Evolutionary conservation across 1,284 basidiomycete species (phyloP).

Genomic region (Naganishia albida): DNA sequence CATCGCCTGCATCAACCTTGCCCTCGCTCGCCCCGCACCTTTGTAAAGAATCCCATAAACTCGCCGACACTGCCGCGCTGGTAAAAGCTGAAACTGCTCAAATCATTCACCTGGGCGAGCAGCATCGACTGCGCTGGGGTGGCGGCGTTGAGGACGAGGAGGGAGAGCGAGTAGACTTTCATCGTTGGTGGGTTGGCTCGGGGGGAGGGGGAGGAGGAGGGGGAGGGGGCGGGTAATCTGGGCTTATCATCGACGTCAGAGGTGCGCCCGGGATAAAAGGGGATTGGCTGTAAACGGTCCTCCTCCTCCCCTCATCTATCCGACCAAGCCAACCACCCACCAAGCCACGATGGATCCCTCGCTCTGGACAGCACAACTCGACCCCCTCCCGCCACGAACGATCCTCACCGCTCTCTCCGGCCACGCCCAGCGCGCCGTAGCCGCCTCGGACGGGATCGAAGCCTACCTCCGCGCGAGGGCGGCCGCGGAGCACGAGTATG

Average conservation of each 20-base stretch:
- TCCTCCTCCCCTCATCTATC: background rate
- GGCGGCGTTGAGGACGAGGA: constrained; percentile 53
- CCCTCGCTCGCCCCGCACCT: constrained; percentile 44
- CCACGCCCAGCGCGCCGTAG: constrained; percentile 45
- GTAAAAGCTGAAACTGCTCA: constrained; percentile 92
- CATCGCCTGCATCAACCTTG: background rate
- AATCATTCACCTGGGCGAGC: constrained; percentile 75
- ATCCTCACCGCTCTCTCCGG: constrained; percentile 44
- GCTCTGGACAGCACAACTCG: constrained; percentile 29
- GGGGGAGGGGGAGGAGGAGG: background rate
- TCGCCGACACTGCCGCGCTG: constrained; percentile 81
- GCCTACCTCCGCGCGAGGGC: constrained; percentile 58
- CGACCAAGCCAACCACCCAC: no score
- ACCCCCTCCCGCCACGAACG: constrained; percentile 42
- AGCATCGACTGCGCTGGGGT: constrained; percentile 59
- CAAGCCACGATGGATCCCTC: no score
- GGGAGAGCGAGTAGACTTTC: constrained; percentile 60
- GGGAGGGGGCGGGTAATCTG: background rate
- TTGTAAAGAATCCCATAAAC: constrained; percentile 87
- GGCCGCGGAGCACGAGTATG: constrained; percentile 56
- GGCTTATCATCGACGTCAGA: constrained; percentile 18
- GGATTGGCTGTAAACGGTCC: background rate
- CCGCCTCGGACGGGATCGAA: constrained; percentile 52
- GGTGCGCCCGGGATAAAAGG: constrained; percentile 5
- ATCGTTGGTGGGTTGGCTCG: constrained; percentile 38